Conservation (phyloP, 1,284 basidiomycete species). For the Ustilago shanxiensis region DNA sequence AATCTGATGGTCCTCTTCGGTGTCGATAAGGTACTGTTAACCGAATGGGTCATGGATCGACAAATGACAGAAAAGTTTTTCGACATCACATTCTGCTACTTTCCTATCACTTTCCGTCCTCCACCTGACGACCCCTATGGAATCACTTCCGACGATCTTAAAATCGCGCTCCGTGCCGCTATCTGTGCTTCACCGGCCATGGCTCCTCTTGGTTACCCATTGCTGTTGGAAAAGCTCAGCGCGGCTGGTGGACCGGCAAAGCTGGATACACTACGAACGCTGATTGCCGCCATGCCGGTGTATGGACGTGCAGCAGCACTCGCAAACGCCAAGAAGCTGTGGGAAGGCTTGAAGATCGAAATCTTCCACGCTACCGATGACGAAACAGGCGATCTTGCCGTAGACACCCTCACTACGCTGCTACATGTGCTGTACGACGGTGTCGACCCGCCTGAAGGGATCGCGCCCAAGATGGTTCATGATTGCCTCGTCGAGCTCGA, state of each 20-base stretch:
- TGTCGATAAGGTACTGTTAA: slow-evolving; percentile 84
- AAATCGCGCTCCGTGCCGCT: slow-evolving; percentile 78
- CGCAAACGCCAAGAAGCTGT: slow-evolving; percentile 58
- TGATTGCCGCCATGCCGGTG: slow-evolving; percentile 62
- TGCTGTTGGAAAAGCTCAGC: slow-evolving; percentile 92
- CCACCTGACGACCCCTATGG: slow-evolving; percentile 94
- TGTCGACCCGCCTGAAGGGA: slow-evolving; percentile 56
- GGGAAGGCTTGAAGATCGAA: slow-evolving; percentile 65
- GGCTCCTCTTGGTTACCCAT: slow-evolving; percentile 84
- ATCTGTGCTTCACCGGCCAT: slow-evolving; percentile 85
- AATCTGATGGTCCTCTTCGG: slow-evolving; percentile 92
- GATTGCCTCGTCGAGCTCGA: slow-evolving; percentile 59
- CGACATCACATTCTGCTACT: slow-evolving; percentile 97
- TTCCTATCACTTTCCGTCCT: slow-evolving; percentile 96
- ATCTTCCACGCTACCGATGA: slow-evolving; percentile 69
- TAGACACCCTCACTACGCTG: slow-evolving; percentile 55
- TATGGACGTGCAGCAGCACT: slow-evolving; percentile 62
- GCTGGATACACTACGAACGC: slow-evolving; percentile 69
- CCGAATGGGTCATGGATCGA: slow-evolving; percentile 84
- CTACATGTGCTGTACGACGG: slow-evolving; percentile 61
- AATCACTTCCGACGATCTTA: slow-evolving; percentile 89
- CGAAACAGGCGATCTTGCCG: slow-evolving; percentile 54
- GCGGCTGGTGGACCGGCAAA: slow-evolving; percentile 87
- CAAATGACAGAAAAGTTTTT: slow-evolving; percentile 82
- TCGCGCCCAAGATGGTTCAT: slow-evolving; percentile 61